Conservation (phyloP, 2,329 filamentous ascomycete species). For the Colletotrichum tamarilloi region DNA sequence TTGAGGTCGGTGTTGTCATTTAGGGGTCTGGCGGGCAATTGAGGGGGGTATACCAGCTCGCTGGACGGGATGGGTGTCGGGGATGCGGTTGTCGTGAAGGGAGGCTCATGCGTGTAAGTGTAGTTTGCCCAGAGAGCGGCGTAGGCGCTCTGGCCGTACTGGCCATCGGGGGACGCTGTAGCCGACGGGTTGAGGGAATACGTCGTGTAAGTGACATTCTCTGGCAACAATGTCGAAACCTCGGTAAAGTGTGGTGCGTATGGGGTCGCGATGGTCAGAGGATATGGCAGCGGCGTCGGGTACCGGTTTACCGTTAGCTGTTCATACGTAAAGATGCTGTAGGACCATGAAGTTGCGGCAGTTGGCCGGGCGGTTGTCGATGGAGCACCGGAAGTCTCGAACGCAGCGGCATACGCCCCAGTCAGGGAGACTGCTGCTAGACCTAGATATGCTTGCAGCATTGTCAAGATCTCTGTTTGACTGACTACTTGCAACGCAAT, state of each 20-base stretch:
- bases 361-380: not conserved
- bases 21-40: conserved; percentile 62
- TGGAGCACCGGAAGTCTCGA: not conserved
- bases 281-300: conserved; percentile 3
- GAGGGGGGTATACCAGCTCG: conserved; percentile 50
- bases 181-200: not conserved
- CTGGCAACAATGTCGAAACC: not conserved
- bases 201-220: conserved; percentile 18
- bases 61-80: conserved; percentile 65
- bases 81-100: conserved; percentile 57
- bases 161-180: conserved; percentile 37
- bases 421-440: not conserved
- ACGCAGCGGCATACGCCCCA: not conserved
- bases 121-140: conserved; percentile 49
- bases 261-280: not conserved
- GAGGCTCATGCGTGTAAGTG: conserved; percentile 55
- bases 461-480: not conserved
- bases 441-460: not conserved
- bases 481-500: not conserved
- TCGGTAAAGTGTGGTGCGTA: conserved; percentile 14
- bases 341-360: not conserved
- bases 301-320: conserved; percentile 4
- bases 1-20: conserved; percentile 61
- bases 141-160: conserved; percentile 46
- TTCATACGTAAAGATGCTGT: conserved; percentile 13